Conservation (phyloP, 305 asterid genomes). For the Solanum chacoense region DNA sequence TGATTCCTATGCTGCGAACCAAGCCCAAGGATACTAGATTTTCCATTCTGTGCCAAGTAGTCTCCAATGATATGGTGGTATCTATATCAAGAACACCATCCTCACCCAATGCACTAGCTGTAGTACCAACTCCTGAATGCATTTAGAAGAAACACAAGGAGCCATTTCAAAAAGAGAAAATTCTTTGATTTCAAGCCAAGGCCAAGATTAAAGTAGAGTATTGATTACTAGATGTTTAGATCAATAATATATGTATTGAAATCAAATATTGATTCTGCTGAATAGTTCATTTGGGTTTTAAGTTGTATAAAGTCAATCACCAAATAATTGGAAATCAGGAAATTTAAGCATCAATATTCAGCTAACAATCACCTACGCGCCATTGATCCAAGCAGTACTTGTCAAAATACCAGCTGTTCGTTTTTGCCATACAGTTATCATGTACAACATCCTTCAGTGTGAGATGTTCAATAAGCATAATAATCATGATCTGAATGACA, state of each 20-base stretch:
- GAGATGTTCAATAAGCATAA: background rate
- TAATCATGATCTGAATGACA: background rate
- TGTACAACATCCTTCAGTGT: background rate
- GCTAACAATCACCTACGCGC: background rate
- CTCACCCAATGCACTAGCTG: slow-evolving; percentile 48
- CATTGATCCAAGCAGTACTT: background rate
- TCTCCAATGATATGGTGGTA: slow-evolving; percentile 50
- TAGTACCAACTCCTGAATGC: slow-evolving; percentile 50
- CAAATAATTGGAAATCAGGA: background rate
- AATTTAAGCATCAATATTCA: background rate
- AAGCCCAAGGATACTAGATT: slow-evolving; percentile 47
- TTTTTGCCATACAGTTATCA: background rate
- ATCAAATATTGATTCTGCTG: background rate
- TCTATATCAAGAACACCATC: slow-evolving; percentile 63
- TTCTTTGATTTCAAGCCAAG: background rate
- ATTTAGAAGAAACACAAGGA: background rate
- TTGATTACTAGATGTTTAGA: background rate
- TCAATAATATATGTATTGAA: background rate
- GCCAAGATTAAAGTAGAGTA: background rate
- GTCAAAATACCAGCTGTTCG: background rate
- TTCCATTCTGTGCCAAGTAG: slow-evolving; percentile 73
- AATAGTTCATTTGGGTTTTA: background rate
- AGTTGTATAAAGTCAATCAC: background rate
- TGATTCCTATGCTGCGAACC: slow-evolving; percentile 62
- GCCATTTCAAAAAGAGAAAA: background rate